Evolutionary conservation across 306 rosid genomes (phyloP), one percentile per base, ranked within the genome.

Genomic region (Oemleria cerasiformis): DNA sequence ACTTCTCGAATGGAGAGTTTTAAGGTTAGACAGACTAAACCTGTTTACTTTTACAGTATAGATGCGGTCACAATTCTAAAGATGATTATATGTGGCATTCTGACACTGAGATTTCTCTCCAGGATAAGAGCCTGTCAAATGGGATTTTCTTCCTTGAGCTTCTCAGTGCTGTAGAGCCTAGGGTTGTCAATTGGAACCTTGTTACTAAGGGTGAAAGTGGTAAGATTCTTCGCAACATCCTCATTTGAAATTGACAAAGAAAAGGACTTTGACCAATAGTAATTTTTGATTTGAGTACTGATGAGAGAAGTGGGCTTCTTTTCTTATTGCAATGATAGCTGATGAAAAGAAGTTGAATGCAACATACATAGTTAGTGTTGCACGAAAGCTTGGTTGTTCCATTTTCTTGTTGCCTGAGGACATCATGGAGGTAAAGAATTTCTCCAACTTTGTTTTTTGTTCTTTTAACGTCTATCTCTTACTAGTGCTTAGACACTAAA

Each of bases 121-220:
- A 94, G 96, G 99, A 95, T 75, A 95, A 83, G 82, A 86, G 92
- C 76, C 83, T 95, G 75, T 84, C 99, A 38, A 89, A 70, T 72
- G 97, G 99, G 55, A 81, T 89, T 51, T 95, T 95, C 90, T 81
- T 95, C 77, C 92, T 95, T 60, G 96, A 89, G 79, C 97, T 95
- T 85, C 90, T 95, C n/a, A 91, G 97, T 81, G 89, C 97, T 21
- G 96, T 95, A 64, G 96, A 91, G 84, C 92, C 97, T 15, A 88
- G 99, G 77, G 92, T 95, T 70, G 97, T 95, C 78, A 95, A 95
- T 41, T 95, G 99, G 97, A 95, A 95, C 82, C 96, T 95, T 58
- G 99, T 91, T 65, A 82, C 93, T 65, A 95, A 95, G 90, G 99
- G 99, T 38, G 92, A 77, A 86, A 86, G 84, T 49, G 96, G 99